Percentiles rank a stretch among this genome's conserved stretches.
Evolutionary conservation across 1,139 yeast species (phyloP).

Genomic region (Hanseniaspora sp.): DNA sequence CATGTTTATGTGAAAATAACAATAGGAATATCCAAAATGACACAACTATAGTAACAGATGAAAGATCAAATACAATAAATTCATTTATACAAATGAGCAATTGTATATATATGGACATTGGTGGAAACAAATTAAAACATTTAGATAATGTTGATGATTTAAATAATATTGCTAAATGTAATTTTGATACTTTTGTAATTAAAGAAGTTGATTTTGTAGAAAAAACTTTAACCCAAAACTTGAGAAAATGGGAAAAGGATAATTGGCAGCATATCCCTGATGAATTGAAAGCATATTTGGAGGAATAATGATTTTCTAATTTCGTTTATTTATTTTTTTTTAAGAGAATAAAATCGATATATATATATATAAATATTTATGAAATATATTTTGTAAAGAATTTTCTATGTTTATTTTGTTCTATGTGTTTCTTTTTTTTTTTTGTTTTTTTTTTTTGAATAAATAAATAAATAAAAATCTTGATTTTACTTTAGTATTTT

Average conservation of each 20-base stretch:
- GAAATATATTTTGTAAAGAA: background rate
- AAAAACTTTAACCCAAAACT: slow-evolving; percentile 23
- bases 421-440: background rate
- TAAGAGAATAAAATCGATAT: slow-evolving; percentile 14
- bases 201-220: background rate
- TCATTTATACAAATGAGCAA: background rate
- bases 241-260: slow-evolving; percentile 27
- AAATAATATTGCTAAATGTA: slow-evolving; percentile 18
- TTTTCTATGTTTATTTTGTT: background rate
- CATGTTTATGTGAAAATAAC: too few species aligned
- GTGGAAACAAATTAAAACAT: background rate
- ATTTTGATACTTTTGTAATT: slow-evolving; percentile 1
- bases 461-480: background rate
- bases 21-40: background rate
- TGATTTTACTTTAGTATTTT: too few species aligned
- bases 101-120: background rate
- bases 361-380: background rate
- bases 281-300: slow-evolving; percentile 29
- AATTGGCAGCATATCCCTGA: slow-evolving; percentile 37
- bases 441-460: background rate
- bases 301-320: slow-evolving; percentile 19
- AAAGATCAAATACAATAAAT: background rate
- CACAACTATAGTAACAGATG: background rate
- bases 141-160: slow-evolving; percentile 18
- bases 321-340: slow-evolving; percentile 15